Evolutionary conservation across 768 basidiomycete species (phyloP).

Genomic region (Pulveroboletus frians): DNA sequence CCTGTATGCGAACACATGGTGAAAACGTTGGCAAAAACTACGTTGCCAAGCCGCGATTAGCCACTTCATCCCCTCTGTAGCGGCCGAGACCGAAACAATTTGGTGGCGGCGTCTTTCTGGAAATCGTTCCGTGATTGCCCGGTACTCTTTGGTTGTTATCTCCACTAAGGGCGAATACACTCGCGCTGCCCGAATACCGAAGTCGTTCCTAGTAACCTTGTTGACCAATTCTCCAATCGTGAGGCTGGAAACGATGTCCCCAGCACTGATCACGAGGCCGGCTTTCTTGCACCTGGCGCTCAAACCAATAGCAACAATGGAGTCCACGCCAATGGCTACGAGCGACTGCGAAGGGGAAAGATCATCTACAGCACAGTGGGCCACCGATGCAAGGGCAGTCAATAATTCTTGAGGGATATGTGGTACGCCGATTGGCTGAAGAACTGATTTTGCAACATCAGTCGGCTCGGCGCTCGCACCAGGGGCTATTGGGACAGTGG

Average conservation of each 20-base stretch:
- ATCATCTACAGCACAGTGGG: constrained; percentile 26
- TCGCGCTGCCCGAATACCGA: background rate
- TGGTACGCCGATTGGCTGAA: background rate
- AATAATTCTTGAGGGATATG: constrained; percentile 10
- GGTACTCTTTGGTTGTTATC: constrained; percentile 11
- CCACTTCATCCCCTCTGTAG: constrained; percentile 34
- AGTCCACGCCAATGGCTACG: constrained; percentile 42
- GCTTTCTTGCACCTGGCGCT: constrained; percentile 35
- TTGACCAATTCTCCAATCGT: constrained; percentile 30
- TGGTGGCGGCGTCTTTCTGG: constrained; percentile 8
- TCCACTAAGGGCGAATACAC: background rate
- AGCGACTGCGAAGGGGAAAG: constrained; percentile 35
- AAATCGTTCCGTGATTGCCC: constrained; percentile 12
- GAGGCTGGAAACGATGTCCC: constrained; percentile 38
- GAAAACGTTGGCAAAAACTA: constrained; percentile 38
- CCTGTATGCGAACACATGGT: constrained; percentile 40
- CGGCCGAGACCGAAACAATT: constrained; percentile 17
- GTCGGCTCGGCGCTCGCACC: background rate
- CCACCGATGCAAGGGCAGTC: constrained; percentile 10
- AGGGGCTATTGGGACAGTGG: background rate
- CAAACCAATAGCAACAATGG: constrained; percentile 46
- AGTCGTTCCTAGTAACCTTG: constrained; percentile 3
- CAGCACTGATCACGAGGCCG: constrained; percentile 32
- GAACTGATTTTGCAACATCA: background rate
- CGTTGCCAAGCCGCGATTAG: constrained; percentile 41